A percentile compares a stretch with the other conserved stretches of the same genome.
Evolutionary conservation across 2,329 filamentous ascomycete species (phyloP).

Genomic region (Monilinia vaccinii-corymbosi): DNA sequence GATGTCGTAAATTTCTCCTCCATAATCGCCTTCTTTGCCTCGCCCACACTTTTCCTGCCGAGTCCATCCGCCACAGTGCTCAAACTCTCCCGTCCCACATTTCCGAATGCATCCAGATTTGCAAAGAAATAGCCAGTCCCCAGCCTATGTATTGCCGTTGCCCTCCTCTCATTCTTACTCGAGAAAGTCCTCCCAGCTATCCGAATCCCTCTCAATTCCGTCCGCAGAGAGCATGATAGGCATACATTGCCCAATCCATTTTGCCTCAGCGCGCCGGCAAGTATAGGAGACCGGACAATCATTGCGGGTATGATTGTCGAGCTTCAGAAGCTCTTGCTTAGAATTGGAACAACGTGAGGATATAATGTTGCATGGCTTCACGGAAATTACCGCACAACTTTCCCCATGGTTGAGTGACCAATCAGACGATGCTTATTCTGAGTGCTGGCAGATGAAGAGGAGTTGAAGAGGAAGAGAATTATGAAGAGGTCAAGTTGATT

Average conservation of each 20-base stretch:
- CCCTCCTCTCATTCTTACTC: slow-evolving; percentile 14
- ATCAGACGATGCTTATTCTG: slow-evolving; percentile 1
- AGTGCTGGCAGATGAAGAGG: neutral
- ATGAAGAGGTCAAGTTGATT: neutral
- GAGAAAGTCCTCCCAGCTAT: slow-evolving; percentile 21
- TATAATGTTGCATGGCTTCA: slow-evolving; percentile 1
- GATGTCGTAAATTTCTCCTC: neutral
- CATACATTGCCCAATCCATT: slow-evolving; percentile 5
- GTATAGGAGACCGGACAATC: slow-evolving; percentile 8
- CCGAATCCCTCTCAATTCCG: slow-evolving; percentile 5
- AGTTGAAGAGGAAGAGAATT: too few species aligned
- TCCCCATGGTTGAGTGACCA: neutral
- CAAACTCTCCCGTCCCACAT: slow-evolving; percentile 18
- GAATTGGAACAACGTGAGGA: neutral
- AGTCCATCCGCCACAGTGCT: slow-evolving; percentile 13
- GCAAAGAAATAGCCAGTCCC: slow-evolving; percentile 25
- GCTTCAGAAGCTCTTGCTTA: slow-evolving; percentile 1
- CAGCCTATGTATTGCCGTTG: slow-evolving; percentile 16
- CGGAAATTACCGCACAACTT: slow-evolving; percentile 6
- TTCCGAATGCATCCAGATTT: slow-evolving; percentile 20
- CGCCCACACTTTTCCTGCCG: slow-evolving; percentile 12
- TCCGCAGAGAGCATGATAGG: slow-evolving; percentile 6
- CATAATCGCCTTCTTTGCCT: neutral
- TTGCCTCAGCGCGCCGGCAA: neutral
- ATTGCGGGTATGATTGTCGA: slow-evolving; percentile 6